phyloP scores from a whole-genome alignment of 768 basidiomycete genomes.

The Boletus pseudopeckii region DNA sequence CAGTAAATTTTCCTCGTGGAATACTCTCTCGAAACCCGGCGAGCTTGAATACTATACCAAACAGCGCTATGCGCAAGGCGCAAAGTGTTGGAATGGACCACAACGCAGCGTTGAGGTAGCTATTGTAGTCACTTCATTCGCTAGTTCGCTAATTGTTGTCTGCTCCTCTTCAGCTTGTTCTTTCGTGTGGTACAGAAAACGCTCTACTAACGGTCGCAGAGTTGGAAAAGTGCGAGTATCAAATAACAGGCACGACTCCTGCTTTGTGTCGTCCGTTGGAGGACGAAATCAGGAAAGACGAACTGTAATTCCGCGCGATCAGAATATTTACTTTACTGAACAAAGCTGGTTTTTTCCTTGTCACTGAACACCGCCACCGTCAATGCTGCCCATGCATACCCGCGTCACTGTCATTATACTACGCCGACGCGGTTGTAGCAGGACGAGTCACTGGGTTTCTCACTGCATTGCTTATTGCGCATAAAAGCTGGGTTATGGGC shows the following conservation, averaged over 20 bases:
- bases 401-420: too few relatives aligned
- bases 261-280: slow-evolving; percentile 63
- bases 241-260: slow-evolving; percentile 79
- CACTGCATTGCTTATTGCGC: background rate
- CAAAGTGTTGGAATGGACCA: slow-evolving; percentile 97
- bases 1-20: slow-evolving; percentile 82
- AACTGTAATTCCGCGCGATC: slow-evolving; percentile 19
- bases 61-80: slow-evolving; percentile 79
- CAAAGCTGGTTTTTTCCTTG: background rate
- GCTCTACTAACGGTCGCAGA: slow-evolving; percentile 74
- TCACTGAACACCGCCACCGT: background rate
- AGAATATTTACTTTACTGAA: slow-evolving; percentile 1
- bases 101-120: slow-evolving; percentile 76
- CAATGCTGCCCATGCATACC: background rate
- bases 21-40: slow-evolving; percentile 54
- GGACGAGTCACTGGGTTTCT: background rate
- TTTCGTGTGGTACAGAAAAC: slow-evolving; percentile 87
- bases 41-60: slow-evolving; percentile 72
- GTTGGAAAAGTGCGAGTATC: slow-evolving; percentile 95
- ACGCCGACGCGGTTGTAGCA: background rate
- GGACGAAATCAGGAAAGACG: slow-evolving; percentile 31
- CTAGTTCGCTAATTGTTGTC: slow-evolving; percentile 2
- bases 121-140: slow-evolving; percentile 1
- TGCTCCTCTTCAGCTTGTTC: slow-evolving; percentile 52
- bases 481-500: background rate